Base-by-base conservation (phyloP, 2,329 filamentous ascomycete genomes). In the Clonostachys rosea region DNA sequence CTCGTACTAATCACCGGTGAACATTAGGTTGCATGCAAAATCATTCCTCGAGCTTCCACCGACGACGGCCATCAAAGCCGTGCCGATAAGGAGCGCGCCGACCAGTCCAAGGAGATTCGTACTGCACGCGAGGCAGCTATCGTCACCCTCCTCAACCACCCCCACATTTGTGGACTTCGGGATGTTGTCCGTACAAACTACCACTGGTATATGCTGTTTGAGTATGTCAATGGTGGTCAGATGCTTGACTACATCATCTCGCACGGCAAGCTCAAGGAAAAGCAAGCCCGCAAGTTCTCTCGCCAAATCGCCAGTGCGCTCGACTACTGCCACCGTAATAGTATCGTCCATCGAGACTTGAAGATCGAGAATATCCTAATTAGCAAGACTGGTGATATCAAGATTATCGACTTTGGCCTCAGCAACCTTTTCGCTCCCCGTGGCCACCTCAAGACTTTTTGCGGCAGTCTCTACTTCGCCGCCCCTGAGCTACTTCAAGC, bases 231-330 rank as follows among this genome's bases (percentile, higher is more conserved):
- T 62, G 94, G 94, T 43, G 94, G 94, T 16, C 94, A 99, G 70
- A 97, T 99, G 94, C 83, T 99, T 51, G 94, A 99, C 72, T 99
- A 97, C 69, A 99, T 99, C 66, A 99, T 99, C 63, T 96, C 91
- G 5, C 94, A 99, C 61, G 94, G 92, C 49, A 89, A 95, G 60
- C 75, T 99, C 53, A 97, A 97, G 75, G 94, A 99, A 72, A 97
- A 97, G 69, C 92, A 96, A 68, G 94, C 94, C 9, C 85, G 94
- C 59, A 97, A 97, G 66, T 99, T 99, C 66, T 95, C 90, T 54
- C 87, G 94, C 39, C 94, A 99, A 70, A 97, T 99, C 55, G 91
- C 92, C 34, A 96, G 92, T 62, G 91, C 94, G 34, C 76, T 99
- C 48, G 94, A 99, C 66, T 99, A 97, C 69, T 96, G 91, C 63